phyloP scores from a whole-genome alignment of 1,139 yeast species.

The Hansenula sp. region DNA sequence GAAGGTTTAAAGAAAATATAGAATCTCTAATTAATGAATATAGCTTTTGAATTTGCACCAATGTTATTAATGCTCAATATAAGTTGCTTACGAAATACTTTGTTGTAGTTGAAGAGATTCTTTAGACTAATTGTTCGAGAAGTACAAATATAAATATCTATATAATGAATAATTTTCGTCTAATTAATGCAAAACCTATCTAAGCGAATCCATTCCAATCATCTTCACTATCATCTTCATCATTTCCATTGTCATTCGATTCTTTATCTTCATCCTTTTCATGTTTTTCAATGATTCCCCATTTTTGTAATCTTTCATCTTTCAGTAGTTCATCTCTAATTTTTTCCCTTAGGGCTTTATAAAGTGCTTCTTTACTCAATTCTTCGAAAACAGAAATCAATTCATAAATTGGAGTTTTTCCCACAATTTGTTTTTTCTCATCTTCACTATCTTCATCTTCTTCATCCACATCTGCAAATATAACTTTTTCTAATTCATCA shows the following conservation, averaged over 20 bases:
- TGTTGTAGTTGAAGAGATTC: too few relatives aligned
- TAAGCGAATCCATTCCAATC: conserved; percentile 52
- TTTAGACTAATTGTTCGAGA: too few relatives aligned
- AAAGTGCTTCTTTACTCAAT: conserved; percentile 41
- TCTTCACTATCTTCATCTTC: conserved; percentile 44
- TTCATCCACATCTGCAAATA: conserved; percentile 41
- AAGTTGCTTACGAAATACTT: too few relatives aligned
- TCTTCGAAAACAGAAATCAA: conserved; percentile 57
- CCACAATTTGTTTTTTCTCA: conserved; percentile 30
- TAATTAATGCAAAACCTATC: too few relatives aligned
- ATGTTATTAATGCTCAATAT: too few relatives aligned
- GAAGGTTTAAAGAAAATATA: too few relatives aligned
- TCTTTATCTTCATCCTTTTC: conserved; percentile 28
- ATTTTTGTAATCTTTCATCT: conserved; percentile 57
- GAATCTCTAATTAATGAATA: too few relatives aligned
- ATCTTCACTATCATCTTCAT: conserved; percentile 40
- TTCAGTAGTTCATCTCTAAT: conserved; percentile 61
- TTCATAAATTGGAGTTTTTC: conserved; percentile 46
- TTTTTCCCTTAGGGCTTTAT: conserved; percentile 64
- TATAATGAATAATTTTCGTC: too few relatives aligned
- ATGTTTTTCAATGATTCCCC: conserved; percentile 49
- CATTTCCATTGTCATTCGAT: conserved; percentile 17
- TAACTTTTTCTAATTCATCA: conserved; percentile 75
- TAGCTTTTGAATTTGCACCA: too few relatives aligned
- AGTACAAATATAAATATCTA: background rate